phyloP scores from a whole-genome alignment of 2,329 filamentous ascomycete species.

The Colletotrichum eleusines region DNA sequence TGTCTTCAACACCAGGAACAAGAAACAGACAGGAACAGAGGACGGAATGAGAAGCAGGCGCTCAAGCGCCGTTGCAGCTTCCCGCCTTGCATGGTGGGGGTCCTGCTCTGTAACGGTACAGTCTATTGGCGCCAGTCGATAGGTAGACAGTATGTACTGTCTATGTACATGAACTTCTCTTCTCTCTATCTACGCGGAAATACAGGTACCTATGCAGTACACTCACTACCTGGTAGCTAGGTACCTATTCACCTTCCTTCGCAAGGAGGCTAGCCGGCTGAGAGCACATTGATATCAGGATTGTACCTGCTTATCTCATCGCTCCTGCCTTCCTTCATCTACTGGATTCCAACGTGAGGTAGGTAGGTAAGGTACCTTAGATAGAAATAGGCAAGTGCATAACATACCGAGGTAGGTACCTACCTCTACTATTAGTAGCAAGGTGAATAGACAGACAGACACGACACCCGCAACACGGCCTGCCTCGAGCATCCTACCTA shows the following conservation, averaged over 20 bases:
- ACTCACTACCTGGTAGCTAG: too few species aligned
- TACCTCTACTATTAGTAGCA: too few species aligned
- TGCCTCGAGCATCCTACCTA: too few species aligned
- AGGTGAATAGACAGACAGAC: neutral
- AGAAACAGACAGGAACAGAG: neutral
- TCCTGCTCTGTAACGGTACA: neutral
- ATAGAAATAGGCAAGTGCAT: neutral
- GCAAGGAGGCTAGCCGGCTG: neutral
- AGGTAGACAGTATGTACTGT: too few species aligned
- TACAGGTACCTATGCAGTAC: too few species aligned
- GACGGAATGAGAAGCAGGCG: conserved; percentile 1
- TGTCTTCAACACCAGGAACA: neutral
- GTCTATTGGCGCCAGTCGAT: neutral
- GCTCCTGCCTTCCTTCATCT: neutral
- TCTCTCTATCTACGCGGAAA: too few species aligned
- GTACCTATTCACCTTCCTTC: neutral
- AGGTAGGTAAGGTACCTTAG: neutral
- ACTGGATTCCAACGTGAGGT: neutral
- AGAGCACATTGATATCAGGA: neutral
- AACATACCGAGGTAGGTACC: neutral
- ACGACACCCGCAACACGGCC: neutral
- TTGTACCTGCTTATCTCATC: neutral
- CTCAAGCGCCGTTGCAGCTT: conserved; percentile 26
- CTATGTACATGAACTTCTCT: too few species aligned
- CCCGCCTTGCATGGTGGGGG: conserved; percentile 13